phyloP scores from a whole-genome alignment of 495 filamentous ascomycete species.

The Hyaloscypha variabilis region DNA sequence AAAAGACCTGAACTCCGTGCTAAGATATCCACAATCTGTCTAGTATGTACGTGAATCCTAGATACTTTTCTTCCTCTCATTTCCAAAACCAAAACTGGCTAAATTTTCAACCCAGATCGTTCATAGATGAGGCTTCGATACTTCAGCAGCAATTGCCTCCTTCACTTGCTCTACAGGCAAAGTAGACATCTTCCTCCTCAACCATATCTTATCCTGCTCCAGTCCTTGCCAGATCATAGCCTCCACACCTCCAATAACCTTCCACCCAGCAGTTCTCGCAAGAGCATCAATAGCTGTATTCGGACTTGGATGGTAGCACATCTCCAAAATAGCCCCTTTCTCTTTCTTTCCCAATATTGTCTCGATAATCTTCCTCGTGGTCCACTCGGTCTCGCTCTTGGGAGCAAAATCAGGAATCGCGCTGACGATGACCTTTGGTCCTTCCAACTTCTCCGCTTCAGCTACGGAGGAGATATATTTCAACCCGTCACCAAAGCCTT shows the following conservation, averaged over 20 bases:
- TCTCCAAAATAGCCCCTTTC: slow-evolving; percentile 73
- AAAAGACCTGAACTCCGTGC: slow-evolving; percentile 1
- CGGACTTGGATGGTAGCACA: slow-evolving; percentile 77
- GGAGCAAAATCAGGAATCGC: slow-evolving; percentile 74
- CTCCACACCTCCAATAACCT: slow-evolving; percentile 70
- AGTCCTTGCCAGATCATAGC: slow-evolving; percentile 77
- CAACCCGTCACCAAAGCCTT: slow-evolving; percentile 53
- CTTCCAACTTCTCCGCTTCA: slow-evolving; percentile 57
- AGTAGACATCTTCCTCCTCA: slow-evolving; percentile 40
- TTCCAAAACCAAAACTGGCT: neutral
- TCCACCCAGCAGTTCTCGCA: slow-evolving; percentile 61
- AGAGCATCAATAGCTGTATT: slow-evolving; percentile 64
- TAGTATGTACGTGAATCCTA: neutral
- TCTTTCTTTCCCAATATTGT: slow-evolving; percentile 47
- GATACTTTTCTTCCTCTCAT: neutral
- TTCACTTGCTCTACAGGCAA: slow-evolving; percentile 55
- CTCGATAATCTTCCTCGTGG: slow-evolving; percentile 56
- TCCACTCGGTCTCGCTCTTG: slow-evolving; percentile 58
- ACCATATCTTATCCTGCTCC: slow-evolving; percentile 69
- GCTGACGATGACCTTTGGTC: slow-evolving; percentile 62
- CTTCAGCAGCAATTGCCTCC: slow-evolving; percentile 21
- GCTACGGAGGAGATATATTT: slow-evolving; percentile 56
- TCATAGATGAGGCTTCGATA: slow-evolving; percentile 10
- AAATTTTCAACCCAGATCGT: neutral
- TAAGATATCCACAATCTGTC: neutral